A percentile compares a stretch with the other conserved stretches of the same genome.
Evolutionary conservation across 805 yeast species (phyloP).

Genomic region (Yamadazyma philogaea): DNA sequence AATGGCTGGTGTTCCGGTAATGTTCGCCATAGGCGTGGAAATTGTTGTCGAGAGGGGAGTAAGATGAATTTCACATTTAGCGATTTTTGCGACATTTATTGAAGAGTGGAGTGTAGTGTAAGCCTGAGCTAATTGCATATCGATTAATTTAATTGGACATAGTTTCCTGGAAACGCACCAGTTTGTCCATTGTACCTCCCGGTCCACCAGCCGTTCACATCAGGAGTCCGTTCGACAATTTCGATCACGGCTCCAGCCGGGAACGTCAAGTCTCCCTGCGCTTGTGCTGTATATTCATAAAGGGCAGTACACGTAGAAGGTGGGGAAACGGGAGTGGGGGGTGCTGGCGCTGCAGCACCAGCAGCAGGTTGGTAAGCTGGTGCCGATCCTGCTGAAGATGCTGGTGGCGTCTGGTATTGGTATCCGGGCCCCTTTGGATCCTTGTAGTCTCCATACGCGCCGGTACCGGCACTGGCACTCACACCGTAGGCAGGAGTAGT

Average conservation of each 20-base stretch:
- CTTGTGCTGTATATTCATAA: slow-evolving; percentile 90
- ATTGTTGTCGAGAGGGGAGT: too few relatives aligned
- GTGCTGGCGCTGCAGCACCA: slow-evolving; percentile 16
- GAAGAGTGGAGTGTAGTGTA: too few relatives aligned
- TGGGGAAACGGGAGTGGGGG: slow-evolving; percentile 20
- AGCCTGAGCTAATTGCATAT: not conserved
- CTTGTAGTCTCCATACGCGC: slow-evolving; percentile 21
- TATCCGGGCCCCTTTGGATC: slow-evolving; percentile 23
- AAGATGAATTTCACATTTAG: too few relatives aligned
- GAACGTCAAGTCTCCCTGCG: slow-evolving; percentile 86
- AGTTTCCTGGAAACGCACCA: slow-evolving; percentile 96
- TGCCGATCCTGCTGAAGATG: slow-evolving; percentile 3
- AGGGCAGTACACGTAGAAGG: slow-evolving; percentile 73
- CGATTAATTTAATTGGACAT: slow-evolving; percentile 69
- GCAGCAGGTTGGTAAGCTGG: slow-evolving; percentile 22
- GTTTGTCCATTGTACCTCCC: slow-evolving; percentile 79
- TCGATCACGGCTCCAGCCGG: slow-evolving; percentile 86
- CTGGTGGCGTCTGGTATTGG: slow-evolving; percentile 13
- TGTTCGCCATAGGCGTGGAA: too few relatives aligned
- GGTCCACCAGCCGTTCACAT: slow-evolving; percentile 97
- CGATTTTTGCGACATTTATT: too few relatives aligned
- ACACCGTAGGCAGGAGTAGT: not conserved
- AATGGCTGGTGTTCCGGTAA: too few relatives aligned
- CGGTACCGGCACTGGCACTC: not conserved
- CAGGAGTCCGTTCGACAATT: slow-evolving; percentile 75